Percentiles rank a stretch among this genome's conserved stretches.
These are phyloP conservation scores for Malbranchea zuffiana DNA, from an alignment of 2,329 filamentous ascomycete genomes.

Conservation along the genomic window DNA sequence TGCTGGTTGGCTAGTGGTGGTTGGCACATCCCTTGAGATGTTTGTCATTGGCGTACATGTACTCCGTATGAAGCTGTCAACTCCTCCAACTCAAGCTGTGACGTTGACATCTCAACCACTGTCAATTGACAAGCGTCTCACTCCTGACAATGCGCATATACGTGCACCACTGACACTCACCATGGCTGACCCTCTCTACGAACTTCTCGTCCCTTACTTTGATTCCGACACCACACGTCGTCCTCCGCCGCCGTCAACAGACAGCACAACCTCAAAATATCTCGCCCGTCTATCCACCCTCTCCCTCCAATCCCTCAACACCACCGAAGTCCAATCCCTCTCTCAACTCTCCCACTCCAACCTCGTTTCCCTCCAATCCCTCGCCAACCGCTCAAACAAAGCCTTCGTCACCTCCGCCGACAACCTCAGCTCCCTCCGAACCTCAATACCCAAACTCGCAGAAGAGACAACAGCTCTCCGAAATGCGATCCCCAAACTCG, in stretches of 20 bases:
- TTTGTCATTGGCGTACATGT: too few relatives aligned
- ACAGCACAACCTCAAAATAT: constrained; percentile 52
- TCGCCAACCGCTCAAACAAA: constrained; percentile 83
- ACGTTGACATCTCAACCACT: too few relatives aligned
- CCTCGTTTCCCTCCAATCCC: constrained; percentile 69
- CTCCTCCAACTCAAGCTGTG: too few relatives aligned
- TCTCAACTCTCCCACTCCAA: constrained; percentile 69
- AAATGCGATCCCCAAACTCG: constrained; percentile 64
- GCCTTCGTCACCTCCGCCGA: constrained; percentile 70
- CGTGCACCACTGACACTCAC: too few relatives aligned
- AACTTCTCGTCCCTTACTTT: constrained; percentile 57
- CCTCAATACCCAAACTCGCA: constrained; percentile 60
- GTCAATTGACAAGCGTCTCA: too few relatives aligned
- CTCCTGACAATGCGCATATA: too few relatives aligned
- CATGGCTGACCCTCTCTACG: constrained; percentile 65
- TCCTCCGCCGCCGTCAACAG: constrained; percentile 26
- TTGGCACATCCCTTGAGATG: too few relatives aligned
- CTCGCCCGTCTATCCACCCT: constrained; percentile 67
- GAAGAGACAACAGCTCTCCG: constrained; percentile 56
- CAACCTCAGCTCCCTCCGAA: constrained; percentile 61
- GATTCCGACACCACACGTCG: constrained; percentile 31
- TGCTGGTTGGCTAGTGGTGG: too few relatives aligned
- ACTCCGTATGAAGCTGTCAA: too few relatives aligned
- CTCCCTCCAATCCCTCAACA: constrained; percentile 59
- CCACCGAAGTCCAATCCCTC: constrained; percentile 68